phyloP scores from a whole-genome alignment of 805 yeast species.

The Candida endomychidarum region DNA sequence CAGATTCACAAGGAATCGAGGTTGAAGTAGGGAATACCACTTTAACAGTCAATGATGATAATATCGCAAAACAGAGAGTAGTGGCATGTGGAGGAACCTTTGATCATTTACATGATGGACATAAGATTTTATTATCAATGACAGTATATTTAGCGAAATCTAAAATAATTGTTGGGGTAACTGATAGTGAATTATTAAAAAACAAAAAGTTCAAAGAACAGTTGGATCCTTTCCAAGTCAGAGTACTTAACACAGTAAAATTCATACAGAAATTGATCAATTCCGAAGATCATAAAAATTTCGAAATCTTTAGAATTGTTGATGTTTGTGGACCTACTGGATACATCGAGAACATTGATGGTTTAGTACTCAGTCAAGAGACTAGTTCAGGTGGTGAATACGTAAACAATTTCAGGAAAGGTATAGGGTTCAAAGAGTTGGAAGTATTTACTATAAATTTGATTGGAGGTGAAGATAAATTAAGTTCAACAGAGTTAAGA shows the following conservation, averaged over 20 bases:
- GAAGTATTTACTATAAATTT: constrained; percentile 42
- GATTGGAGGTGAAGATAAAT: constrained; percentile 66
- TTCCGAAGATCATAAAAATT: constrained; percentile 34
- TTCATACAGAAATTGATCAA: constrained; percentile 47
- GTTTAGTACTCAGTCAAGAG: constrained; percentile 79
- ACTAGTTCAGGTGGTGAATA: constrained; percentile 70
- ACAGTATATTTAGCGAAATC: constrained; percentile 59
- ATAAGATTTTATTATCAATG: constrained; percentile 75
- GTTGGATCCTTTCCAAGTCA: constrained; percentile 54
- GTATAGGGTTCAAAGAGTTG: constrained; percentile 54
- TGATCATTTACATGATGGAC: constrained; percentile 96
- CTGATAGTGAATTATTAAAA: constrained; percentile 68
- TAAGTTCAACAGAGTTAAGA: constrained; percentile 83
- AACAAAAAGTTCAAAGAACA: constrained; percentile 73
- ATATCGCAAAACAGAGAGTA: constrained; percentile 18
- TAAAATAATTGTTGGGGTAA: constrained; percentile 74
- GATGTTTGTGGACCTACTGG: constrained; percentile 97
- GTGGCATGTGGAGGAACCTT: constrained; percentile 93
- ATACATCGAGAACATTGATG: constrained; percentile 65
- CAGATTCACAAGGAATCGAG: background rate
- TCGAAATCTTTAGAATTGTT: constrained; percentile 61
- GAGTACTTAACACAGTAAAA: constrained; percentile 46
- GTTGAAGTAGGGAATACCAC: background rate
- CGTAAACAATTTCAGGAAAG: constrained; percentile 65
- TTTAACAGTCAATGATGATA: background rate